Evolutionary conservation across 768 basidiomycete species (phyloP), one percentile per base, ranked within the genome.

Genomic region (Boletellus ananiceps): DNA sequence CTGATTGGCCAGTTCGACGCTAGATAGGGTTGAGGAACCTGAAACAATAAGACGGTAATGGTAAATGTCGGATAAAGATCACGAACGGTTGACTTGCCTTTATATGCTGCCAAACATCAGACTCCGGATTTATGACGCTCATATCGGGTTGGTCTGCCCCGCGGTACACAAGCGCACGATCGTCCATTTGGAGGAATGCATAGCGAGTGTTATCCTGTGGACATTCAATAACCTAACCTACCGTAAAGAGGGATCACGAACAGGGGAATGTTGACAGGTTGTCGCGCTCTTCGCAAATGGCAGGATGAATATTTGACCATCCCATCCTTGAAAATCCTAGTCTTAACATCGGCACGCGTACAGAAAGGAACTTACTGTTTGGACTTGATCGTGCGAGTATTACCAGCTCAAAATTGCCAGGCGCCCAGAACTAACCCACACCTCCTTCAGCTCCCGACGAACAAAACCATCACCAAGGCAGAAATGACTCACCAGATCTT

Each of bases 131-230:
- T 61, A 98, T 96, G 49, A 99, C 85, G 62, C 92, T 95, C 85
- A 96, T 87, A 64, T 97, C 94, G 5, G 95, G 94, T 65, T 97
- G 94, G 66, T 97, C 95, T 25, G 94, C 92, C 13, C 95, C 94
- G 47, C 95, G 81, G 66, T 97, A 99, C 14, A 97, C 83, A 1
- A 96, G 76, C 2, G 89, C 88, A 36, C 92, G 82, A 59, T 98
- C 95, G 60, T 97, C 93, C 81, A 94, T 82, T 69, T 95, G 93
- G 35, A 97, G 74, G 69, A 95, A 95, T 1, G 92, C 94, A 62
- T 95, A 95, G 56, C 90, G 84, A 8, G 93, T 93, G 63, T 96
- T 97, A 63, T 97, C 94, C 92, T 93, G 55, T 35, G n/a, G 8
- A 38, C 6, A 38, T 34, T 66, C 34, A 57, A 46, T 31, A 33